Conservation (phyloP, 164 flowering plant species). For the Amborella trichopoda region DNA sequence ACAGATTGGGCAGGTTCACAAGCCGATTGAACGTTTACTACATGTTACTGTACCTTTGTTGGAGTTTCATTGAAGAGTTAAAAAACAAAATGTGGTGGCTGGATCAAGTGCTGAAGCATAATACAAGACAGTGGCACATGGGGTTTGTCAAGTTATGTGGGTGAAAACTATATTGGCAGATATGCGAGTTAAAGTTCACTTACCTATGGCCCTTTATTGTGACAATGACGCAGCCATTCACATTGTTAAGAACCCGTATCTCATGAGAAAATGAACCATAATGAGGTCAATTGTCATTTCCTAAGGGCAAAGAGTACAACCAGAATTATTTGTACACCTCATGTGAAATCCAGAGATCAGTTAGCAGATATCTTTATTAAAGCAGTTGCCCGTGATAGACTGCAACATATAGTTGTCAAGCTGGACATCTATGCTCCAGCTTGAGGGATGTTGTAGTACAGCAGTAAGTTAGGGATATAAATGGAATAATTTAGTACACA, state of each 20-base stretch:
- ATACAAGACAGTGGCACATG: too few species aligned
- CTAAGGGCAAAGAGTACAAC: neutral
- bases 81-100: too few species aligned
- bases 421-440: neutral
- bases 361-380: neutral
- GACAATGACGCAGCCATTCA: neutral
- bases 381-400: neutral
- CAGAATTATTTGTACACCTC: neutral
- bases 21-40: too few species aligned
- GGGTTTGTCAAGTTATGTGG: too few species aligned
- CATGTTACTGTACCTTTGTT: neutral
- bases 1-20: too few species aligned
- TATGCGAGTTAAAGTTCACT: neutral
- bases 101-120: too few species aligned
- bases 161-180: neutral
- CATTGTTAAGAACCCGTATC: neutral
- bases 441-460: neutral
- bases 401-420: neutral
- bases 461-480: too few species aligned
- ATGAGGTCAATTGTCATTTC: neutral
- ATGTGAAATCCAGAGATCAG: neutral
- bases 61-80: neutral
- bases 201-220: neutral
- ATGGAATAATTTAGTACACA: neutral
- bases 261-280: neutral